These are phyloP conservation scores for Polygonum maritimum DNA, from an alignment of 148 eudicot genomes.

Conservation along the genomic window DNA sequence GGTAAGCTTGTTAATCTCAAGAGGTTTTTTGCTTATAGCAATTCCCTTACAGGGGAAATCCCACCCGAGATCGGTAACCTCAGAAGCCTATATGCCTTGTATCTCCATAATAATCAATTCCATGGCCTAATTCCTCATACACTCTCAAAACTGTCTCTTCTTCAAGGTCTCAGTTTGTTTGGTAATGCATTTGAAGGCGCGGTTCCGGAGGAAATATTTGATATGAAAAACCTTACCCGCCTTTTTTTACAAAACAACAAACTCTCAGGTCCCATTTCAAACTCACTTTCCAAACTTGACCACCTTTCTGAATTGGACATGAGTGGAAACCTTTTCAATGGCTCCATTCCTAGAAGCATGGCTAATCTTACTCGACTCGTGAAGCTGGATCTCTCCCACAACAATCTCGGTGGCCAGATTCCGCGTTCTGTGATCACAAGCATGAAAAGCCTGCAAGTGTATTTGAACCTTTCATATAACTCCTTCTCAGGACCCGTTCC, in stretches of 20 bases:
- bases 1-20: constrained; percentile 46
- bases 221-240: constrained; percentile 35
- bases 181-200: constrained; percentile 52
- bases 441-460: constrained; percentile 48
- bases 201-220: constrained; percentile 49
- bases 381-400: constrained; percentile 59
- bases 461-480: constrained; percentile 61
- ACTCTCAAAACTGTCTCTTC: constrained; percentile 44
- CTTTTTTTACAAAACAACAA: constrained; percentile 45
- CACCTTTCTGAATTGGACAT: constrained; percentile 52
- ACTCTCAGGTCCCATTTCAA: constrained; percentile 45
- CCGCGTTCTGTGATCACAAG: constrained; percentile 41
- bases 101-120: constrained; percentile 34
- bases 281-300: constrained; percentile 42
- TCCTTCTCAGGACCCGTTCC: constrained; percentile 46
- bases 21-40: constrained; percentile 25
- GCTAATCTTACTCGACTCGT: constrained; percentile 31
- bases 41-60: constrained; percentile 49
- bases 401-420: constrained; percentile 49
- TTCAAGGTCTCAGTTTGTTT: constrained; percentile 53
- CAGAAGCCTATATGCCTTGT: constrained; percentile 27
- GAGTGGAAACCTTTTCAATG: constrained; percentile 58
- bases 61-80: constrained; percentile 65
- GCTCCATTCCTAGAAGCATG: constrained; percentile 45
- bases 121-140: constrained; percentile 61